These are phyloP conservation scores for Neospora caninum DNA, from an alignment of 169 alveolate species.

Conservation along the genomic window DNA sequence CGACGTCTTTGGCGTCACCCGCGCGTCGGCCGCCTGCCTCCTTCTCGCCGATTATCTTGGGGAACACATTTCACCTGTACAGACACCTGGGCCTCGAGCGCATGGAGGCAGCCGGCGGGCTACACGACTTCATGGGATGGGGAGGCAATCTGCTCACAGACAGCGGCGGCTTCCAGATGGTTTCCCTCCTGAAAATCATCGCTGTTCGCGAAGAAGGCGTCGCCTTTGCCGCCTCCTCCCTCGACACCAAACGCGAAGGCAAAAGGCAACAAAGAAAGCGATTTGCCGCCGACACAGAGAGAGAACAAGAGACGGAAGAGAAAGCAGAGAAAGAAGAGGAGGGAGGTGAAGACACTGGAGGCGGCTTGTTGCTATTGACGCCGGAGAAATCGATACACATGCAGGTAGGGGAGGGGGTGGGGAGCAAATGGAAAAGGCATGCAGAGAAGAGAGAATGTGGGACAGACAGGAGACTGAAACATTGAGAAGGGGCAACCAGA, in stretches of 20 bases:
- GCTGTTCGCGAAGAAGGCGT: conserved; percentile 96
- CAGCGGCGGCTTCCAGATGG: conserved; percentile 97
- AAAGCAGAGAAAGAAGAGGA: background rate
- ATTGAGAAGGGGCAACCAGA: background rate
- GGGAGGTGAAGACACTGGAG: background rate
- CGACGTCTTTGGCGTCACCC: background rate
- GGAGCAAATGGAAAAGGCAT: background rate
- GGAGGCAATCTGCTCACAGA: conserved; percentile 95
- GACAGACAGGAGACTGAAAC: background rate
- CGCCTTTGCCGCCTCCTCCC: conserved; percentile 82
- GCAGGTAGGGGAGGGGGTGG: conserved; percentile 63
- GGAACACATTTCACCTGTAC: conserved; percentile 97
- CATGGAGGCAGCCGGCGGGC: conserved; percentile 91
- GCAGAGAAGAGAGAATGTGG: background rate
- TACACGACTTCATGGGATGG: conserved; percentile 95
- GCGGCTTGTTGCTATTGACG: conserved; percentile 86
- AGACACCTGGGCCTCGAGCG: conserved; percentile 94
- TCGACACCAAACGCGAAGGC: conserved; percentile 50
- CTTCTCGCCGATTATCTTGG: conserved; percentile 84
- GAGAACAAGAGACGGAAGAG: background rate
- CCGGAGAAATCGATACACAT: conserved; percentile 95
- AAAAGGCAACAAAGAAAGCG: background rate
- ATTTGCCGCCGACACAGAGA: too few relatives aligned
- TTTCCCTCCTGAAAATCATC: conserved; percentile 89
- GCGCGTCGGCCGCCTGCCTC: conserved; percentile 39